phyloP scores from a whole-genome alignment of 2,329 filamentous ascomycete species.

The Colletotrichum sp. region DNA sequence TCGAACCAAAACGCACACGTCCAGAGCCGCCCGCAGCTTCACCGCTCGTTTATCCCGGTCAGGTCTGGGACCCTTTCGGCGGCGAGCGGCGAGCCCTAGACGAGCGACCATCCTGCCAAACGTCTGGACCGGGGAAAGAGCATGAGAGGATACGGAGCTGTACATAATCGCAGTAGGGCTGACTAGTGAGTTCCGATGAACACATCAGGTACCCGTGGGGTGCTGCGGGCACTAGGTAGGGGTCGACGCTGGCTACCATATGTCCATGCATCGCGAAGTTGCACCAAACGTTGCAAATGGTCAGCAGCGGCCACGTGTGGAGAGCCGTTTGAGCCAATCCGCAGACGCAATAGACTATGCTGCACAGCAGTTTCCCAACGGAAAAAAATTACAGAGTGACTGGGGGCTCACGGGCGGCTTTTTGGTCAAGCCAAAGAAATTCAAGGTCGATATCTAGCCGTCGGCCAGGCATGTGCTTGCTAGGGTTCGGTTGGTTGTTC shows the following conservation, averaged over 20 bases:
- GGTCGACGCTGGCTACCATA: background rate
- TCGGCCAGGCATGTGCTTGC: background rate
- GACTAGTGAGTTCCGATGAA: conserved; percentile 16
- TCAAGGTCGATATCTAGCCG: background rate
- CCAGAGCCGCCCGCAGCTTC: conserved; percentile 2
- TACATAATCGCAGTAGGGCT: conserved; percentile 21
- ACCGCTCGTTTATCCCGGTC: background rate
- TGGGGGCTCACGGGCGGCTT: background rate
- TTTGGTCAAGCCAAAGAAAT: background rate
- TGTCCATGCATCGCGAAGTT: conserved; percentile 16
- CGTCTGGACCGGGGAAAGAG: background rate
- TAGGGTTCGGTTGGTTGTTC: conserved; percentile 14
- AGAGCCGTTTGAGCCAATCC: conserved; percentile 6
- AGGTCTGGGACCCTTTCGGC: background rate
- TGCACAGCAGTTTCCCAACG: background rate
- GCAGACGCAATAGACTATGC: background rate
- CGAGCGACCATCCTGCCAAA: background rate
- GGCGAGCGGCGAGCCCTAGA: background rate
- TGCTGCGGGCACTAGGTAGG: conserved; percentile 12
- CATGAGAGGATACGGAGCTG: conserved; percentile 9
- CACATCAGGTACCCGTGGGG: conserved; percentile 15
- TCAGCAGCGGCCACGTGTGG: conserved; percentile 7
- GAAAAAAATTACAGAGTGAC: background rate
- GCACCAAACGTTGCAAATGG: background rate
- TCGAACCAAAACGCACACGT: background rate